Base-by-base conservation (phyloP, 2,329 filamentous ascomycete genomes). In the Mycosphaerella arachidis region DNA sequence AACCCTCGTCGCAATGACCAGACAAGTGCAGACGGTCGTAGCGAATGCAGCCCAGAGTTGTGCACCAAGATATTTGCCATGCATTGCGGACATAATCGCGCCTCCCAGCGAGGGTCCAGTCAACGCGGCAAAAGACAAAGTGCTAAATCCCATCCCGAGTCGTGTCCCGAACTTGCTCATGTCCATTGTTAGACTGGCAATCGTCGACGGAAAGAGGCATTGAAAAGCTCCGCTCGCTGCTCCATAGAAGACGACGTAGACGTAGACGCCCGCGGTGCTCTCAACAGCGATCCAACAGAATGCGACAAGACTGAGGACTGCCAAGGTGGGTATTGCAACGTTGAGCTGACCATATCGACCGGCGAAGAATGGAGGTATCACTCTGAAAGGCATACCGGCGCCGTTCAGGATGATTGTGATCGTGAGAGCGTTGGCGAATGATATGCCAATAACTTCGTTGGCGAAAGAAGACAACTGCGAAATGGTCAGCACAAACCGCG, bases 321-420 rank as follows among this genome's bases (percentile, higher is more conserved):
- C 68, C 3, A 77, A 74, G 45, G 79, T 76, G 0, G 83, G 78
- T 12, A 84, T 77, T 27, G 84, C 74, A 1, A 79, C 78, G 66
- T 87, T 86, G 45, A 86, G 75, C 0, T 81, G 78, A 0, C 85
- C 84, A 4, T 82, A 73, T 16, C 73, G 76, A 69, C 86, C 83
- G 0, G 84, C 84, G 18, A 86, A 66, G 62, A 78, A 78, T 5
- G 79, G 79, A 0, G 81, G 78, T 0, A 84, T 67, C 0, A 84
- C 70, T 1, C 85, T 82, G 3, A 79, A 76, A 0, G 82, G 73
- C 1, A 86, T 74, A 3, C 84, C 84, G n/a, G 84, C 74, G 12
- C 78, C 83, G 65, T 87, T 86, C 13, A 81, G 75, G 46, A 86
- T 77, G 57, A 88, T 76, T 1, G 87, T 76, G 3, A 87, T 74